Evolutionary conservation across 257 asterid genomes (phyloP).

Genomic region (Gynochthodes officinalis): DNA sequence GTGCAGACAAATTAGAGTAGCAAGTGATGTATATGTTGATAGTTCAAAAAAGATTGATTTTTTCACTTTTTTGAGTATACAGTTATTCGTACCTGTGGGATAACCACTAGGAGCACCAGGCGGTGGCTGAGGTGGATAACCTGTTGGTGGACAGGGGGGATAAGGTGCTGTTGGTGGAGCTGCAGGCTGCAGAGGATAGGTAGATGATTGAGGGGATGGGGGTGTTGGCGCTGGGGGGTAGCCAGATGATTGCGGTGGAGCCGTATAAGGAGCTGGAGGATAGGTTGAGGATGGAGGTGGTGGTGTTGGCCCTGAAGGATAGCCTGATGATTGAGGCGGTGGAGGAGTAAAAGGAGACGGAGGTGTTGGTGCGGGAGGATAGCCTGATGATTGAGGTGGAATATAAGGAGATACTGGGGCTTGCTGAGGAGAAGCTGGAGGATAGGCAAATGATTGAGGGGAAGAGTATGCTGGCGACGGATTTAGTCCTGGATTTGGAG

Average conservation of each 20-base stretch:
- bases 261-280: background rate
- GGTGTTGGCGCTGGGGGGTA: slow-evolving; percentile 20
- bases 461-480: background rate
- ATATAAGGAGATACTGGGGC: background rate
- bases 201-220: background rate
- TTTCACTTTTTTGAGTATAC: too few species aligned
- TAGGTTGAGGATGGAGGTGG: background rate
- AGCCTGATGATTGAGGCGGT: background rate
- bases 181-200: slow-evolving; percentile 21
- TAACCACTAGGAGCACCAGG: slow-evolving; percentile 22
- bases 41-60: too few species aligned
- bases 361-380: background rate
- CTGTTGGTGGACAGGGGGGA: slow-evolving; percentile 17
- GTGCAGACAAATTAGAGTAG: too few species aligned
- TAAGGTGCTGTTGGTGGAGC: background rate
- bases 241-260: background rate
- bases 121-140: slow-evolving; percentile 25
- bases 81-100: slow-evolving; percentile 29
- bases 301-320: slow-evolving; percentile 5
- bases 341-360: background rate
- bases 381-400: background rate
- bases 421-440: background rate
- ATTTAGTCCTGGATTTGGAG: background rate
- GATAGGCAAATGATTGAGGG: slow-evolving; percentile 1
- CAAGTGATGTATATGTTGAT: too few species aligned